Conservation (phyloP, 73 alveolate genomes). For the Loxodes magnus region DNA sequence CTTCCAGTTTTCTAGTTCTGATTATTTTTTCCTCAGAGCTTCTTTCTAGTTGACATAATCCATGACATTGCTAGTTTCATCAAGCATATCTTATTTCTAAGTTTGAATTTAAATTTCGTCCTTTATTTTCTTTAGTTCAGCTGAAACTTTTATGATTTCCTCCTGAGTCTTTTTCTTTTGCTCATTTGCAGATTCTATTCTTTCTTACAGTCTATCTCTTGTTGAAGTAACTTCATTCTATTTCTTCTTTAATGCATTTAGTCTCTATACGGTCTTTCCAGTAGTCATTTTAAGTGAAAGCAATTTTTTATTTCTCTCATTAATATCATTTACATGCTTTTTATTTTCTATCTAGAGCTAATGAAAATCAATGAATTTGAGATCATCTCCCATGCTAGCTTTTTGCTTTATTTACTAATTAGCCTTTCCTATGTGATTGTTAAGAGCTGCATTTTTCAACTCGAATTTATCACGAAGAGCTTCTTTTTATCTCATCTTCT, state of each 20-base stretch:
- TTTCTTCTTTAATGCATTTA: constrained; percentile 50
- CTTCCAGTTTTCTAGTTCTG: no score
- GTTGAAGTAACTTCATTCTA: constrained; percentile 41
- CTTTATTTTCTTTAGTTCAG: no score
- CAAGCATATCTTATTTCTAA: no score
- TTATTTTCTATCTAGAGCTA: constrained; percentile 89
- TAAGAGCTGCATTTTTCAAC: constrained; percentile 54
- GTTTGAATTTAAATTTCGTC: no score
- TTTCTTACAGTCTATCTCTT: no score
- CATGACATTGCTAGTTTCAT: no score
- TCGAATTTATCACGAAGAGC: constrained; percentile 61
- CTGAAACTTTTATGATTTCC: no score
- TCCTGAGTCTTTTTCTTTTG: no score
- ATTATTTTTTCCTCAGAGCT: no score
- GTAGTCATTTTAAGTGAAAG: constrained; percentile 72
- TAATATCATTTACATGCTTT: constrained; percentile 86
- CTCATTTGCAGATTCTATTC: no score
- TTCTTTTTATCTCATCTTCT: constrained; percentile 62
- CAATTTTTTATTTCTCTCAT: constrained; percentile 81
- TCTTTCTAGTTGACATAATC: no score
- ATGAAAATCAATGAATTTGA: constrained; percentile 88
- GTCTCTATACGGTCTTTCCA: constrained; percentile 69
- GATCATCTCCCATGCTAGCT: constrained; percentile 90
- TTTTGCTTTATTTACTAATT: constrained; percentile 76
- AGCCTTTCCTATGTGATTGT: constrained; percentile 57